A percentile compares a stretch with the other conserved stretches of the same genome.
These are phyloP conservation scores for Fusarium annulatum DNA, from an alignment of 2,329 filamentous ascomycete genomes.

Conservation along the genomic window DNA sequence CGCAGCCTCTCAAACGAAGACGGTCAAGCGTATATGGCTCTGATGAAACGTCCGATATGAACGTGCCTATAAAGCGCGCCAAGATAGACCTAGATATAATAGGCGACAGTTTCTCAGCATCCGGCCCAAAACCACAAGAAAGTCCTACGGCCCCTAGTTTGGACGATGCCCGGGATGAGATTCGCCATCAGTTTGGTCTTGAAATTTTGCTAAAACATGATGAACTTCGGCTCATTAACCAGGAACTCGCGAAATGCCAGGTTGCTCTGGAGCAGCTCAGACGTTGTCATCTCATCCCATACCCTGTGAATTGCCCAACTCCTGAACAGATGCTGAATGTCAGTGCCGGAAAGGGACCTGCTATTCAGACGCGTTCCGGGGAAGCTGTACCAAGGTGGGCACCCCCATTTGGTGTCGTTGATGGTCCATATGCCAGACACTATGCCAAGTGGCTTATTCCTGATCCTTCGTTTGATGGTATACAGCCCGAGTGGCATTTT, in stretches of 20 bases:
- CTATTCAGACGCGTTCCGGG: slow-evolving; percentile 70
- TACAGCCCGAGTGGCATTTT: slow-evolving; percentile 60
- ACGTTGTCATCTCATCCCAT: slow-evolving; percentile 91
- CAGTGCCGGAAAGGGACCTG: slow-evolving; percentile 78
- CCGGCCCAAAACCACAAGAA: slow-evolving; percentile 36
- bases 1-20: slow-evolving; percentile 55
- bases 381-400: slow-evolving; percentile 79
- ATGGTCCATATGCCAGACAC: slow-evolving; percentile 93
- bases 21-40: slow-evolving; percentile 50
- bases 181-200: slow-evolving; percentile 88
- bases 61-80: slow-evolving; percentile 56
- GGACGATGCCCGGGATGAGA: slow-evolving; percentile 73
- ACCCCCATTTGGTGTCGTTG: slow-evolving; percentile 88
- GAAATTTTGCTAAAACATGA: slow-evolving; percentile 95
- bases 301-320: slow-evolving; percentile 76
- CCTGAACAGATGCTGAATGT: slow-evolving; percentile 76
- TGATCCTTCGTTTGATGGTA: slow-evolving; percentile 85
- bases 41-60: slow-evolving; percentile 40
- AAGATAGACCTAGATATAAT: slow-evolving; percentile 49
- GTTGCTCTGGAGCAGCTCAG: slow-evolving; percentile 92
- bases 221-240: slow-evolving; percentile 92
- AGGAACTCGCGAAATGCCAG: slow-evolving; percentile 96
- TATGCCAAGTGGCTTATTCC: slow-evolving; percentile 96
- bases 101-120: slow-evolving; percentile 35
- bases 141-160: slow-evolving; percentile 47